Evolutionary conservation across 2,329 filamentous ascomycete species (phyloP), one percentile per base, ranked within the genome.

Genomic region (Arthrobotrys megalospora): DNA sequence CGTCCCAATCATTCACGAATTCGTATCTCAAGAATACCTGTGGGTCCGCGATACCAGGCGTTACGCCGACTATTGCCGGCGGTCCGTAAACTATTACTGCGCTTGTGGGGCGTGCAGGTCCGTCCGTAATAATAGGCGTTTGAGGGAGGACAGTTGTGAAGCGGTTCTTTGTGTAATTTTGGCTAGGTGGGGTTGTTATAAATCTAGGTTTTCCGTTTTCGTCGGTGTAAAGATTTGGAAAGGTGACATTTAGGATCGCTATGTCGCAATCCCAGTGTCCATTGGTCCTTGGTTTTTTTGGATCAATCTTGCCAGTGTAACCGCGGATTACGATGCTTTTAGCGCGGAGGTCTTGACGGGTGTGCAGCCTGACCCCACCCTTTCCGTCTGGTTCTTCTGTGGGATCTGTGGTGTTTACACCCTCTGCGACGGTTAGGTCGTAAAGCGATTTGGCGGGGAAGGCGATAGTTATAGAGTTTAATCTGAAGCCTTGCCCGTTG

Each of bases 391-490:
- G 12, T 24, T 2, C 8, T 28, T 3, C 41, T 8, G 14, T 6
- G 24, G 2, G 5, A 2, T 28, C 2, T 5, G 24, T 28, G 24
- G 5, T 2, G 5, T 28, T 28, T 28, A 5, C 24, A 28, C 24
- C 24, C 2, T 28, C 24, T 28, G 24, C 2, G 5, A 28, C 24
- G 5, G 24, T 28, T 28, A 28, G 24, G 6, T 21, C 34, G 36
- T 6, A 38, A n/a, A 3, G 5, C 14, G 48, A 11, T 34, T 32
- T 43, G 34, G 52, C 16, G 6, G 55, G 10, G 55, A 60, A 76
- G 4, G 72, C 28, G 36, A 76, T 50, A n/a, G 72, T 76, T 19
- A 76, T 76, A 7, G 72, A 76, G 38, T 76, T 32, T 16, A 76
- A 24, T 14, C 32, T 2, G 34, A 76, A 65, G 4, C 24, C n/a